Base-by-base conservation (phyloP, 768 basidiomycete genomes). In the Panellus pusillus region DNA sequence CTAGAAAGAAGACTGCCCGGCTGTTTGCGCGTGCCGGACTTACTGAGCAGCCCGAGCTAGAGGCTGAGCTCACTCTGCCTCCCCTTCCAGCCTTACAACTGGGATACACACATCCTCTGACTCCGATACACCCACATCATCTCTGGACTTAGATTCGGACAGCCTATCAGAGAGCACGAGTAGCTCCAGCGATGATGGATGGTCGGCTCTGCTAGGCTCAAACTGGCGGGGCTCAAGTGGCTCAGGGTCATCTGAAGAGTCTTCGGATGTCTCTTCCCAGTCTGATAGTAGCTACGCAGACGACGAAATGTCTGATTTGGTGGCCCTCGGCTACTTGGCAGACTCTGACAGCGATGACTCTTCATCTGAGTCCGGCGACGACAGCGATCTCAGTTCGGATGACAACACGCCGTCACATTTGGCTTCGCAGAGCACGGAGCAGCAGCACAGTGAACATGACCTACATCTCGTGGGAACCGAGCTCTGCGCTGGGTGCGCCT, bases 201-300 rank as follows among this genome's bases (percentile, higher is more conserved):
- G 48, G 47, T 49, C 47, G 11, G 39, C 15, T n/a, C 24, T 49
- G 7, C 29, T 49, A 11, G 47, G 39, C 38, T 19, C 48, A 29
- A 29, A 50, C 15, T 51, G 50, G 50, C 20, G n/a, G n/a, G n/a
- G n/a, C n/a, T n/a, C n/a, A n/a, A n/a, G 40, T 9, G 27, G 40
- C 3, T 50, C 48, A n/a, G 37, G 5, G n/a, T 32, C 31, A n/a
- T n/a, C n/a, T n/a, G n/a, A n/a, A 32, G 19, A 44, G 4, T 36
- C 50, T 38, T 51, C 42, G 9, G 32, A 51, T 18, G 14, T 19
- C 39, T 51, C 50, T 11, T 51, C 39, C 7, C n/a, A 9, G 47
- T 36, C 47, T 17, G 48, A 43, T n/a, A 50, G 48, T 18, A 38
- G 40, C 29, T 29, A 54, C 31, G 44, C 44, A 6, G 52, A 54